phyloP scores from a whole-genome alignment of 176 grass and related monocot genomes.

The Aegilops speltoides region DNA sequence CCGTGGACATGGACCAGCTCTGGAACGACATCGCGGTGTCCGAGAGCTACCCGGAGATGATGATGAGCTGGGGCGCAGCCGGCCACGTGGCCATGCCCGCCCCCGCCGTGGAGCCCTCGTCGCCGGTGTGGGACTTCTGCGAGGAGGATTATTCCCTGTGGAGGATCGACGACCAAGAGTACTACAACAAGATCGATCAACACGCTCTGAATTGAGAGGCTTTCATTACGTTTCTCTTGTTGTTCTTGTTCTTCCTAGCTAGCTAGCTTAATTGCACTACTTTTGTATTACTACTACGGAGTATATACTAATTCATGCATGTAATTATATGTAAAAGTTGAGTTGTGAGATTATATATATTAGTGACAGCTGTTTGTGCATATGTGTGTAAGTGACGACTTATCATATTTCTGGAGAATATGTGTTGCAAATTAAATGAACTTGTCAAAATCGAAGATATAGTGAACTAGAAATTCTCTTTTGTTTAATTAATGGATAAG shows the following conservation, averaged over 20 bases:
- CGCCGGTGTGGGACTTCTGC: conserved; percentile 72
- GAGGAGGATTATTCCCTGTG: conserved; percentile 71
- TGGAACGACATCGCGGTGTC: conserved; percentile 82
- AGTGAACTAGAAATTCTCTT: background rate
- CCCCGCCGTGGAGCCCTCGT: background rate
- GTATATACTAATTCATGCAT: background rate
- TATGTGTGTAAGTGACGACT: background rate
- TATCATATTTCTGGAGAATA: background rate
- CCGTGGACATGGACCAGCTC: conserved; percentile 56
- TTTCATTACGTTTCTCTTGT: background rate
- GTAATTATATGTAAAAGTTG: background rate
- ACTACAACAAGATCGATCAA: conserved; percentile 49
- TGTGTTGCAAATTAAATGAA: background rate
- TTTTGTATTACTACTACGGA: background rate
- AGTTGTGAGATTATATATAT: conserved; percentile 9
- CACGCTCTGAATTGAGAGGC: background rate
- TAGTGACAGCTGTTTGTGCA: background rate
- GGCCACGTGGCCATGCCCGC: background rate
- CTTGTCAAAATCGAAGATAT: background rate
- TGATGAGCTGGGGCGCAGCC: conserved; percentile 17
- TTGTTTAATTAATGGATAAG: background rate
- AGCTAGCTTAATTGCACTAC: background rate
- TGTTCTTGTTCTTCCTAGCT: background rate
- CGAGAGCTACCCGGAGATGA: conserved; percentile 47
- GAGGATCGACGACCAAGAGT: conserved; percentile 80